Evolutionary conservation across 306 rosid species (phyloP), one percentile per base, ranked within the genome.

Genomic region (Geum urbanum): DNA sequence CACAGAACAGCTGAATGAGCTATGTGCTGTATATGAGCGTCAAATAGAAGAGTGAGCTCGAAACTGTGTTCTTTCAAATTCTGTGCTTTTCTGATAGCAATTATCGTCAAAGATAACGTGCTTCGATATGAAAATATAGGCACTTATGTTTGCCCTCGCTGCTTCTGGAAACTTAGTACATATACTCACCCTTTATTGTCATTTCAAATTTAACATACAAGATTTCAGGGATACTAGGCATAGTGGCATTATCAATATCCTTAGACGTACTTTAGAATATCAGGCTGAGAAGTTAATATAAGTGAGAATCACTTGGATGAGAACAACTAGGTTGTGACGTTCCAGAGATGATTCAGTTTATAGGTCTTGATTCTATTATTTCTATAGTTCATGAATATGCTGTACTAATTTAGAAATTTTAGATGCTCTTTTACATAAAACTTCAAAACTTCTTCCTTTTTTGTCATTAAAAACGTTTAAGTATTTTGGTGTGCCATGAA

Each of bases 11-110:
- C 66, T 94, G 74, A 86, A 91, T 56, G 82, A 86, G 67, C 77
- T 89, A 63, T 94, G 99, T 82, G 72, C 86, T 48, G 82, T 83
- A 73, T 94, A 89, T 78, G 99, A 94, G 78, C 85, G 79, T 82
- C 85, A 84, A 76, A 84, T 91, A 5, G 92, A 87, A 72, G 85
- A 79, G 99, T 94, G 80, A 83, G 97, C 80, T 11, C 19, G 8
- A n/a, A 35, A 24, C 14, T 18, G 14, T 44, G 61, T 48, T 18
- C 67, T 59, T 51, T n/a, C 35, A 11, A 68, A 5, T 1, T 68
- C 9, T 39, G 27, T n/a, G n/a, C 24, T 62, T 27, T 62, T 61
- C 20, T 15, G 24, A 22, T 40, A 62, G 49, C 66, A 39, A 7
- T 62, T 40, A 2, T 37, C 49, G 2, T 32, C 37, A 32, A 32